Evolutionary conservation across 2,329 filamentous ascomycete species (phyloP).

Genomic region (Sordariomycetes sp.): DNA sequence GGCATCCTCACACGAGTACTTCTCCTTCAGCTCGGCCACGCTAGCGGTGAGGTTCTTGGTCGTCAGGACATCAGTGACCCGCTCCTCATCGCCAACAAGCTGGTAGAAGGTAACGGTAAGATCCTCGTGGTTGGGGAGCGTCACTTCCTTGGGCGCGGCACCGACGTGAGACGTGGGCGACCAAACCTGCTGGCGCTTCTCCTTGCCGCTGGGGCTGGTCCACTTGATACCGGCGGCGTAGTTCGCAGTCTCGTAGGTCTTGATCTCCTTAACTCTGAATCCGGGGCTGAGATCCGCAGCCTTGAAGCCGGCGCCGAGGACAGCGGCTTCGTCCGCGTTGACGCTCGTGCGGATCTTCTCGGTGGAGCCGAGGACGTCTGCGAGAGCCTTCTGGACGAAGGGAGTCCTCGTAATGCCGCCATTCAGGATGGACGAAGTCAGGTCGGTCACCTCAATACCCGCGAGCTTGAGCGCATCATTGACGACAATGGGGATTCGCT

Average conservation of each 20-base stretch:
- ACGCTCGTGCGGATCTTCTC: constrained; percentile 86
- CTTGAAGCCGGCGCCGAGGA: constrained; percentile 91
- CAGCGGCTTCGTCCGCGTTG: constrained; percentile 92
- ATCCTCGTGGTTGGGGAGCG: constrained; percentile 70
- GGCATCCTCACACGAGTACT: constrained; percentile 60
- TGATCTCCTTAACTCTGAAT: constrained; percentile 96
- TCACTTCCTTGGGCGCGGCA: constrained; percentile 66
- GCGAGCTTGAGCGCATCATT: constrained; percentile 62
- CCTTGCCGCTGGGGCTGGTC: constrained; percentile 52
- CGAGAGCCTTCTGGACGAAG: constrained; percentile 83
- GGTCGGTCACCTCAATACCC: constrained; percentile 56
- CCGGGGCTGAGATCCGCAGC: constrained; percentile 84
- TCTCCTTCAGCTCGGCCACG: constrained; percentile 64
- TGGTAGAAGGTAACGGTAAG: constrained; percentile 74
- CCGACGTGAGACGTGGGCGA: constrained; percentile 63
- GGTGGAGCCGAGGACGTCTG: constrained; percentile 55
- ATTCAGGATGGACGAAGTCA: constrained; percentile 87
- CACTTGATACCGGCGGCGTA: constrained; percentile 70
- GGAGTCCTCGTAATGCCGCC: constrained; percentile 84
- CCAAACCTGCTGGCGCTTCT: constrained; percentile 72
- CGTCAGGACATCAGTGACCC: constrained; percentile 50
- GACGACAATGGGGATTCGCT: constrained; percentile 56
- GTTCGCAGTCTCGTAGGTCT: constrained; percentile 60
- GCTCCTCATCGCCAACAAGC: constrained; percentile 44
- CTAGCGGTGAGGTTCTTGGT: constrained; percentile 81